Evolutionary conservation across 352 stramenopile species (phyloP).

Genomic region (Thraustotheca clavata): DNA sequence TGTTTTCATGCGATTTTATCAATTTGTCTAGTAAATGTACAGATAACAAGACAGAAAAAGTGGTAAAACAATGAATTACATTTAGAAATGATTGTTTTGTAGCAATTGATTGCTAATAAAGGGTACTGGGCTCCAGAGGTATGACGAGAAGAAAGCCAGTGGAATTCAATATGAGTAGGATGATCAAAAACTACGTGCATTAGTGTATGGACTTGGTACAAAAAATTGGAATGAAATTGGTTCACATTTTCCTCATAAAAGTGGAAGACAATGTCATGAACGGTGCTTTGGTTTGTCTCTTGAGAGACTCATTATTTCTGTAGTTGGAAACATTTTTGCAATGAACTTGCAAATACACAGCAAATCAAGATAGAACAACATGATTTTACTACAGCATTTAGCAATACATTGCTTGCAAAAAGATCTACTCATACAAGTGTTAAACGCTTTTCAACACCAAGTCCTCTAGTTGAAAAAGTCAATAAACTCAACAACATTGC

Average conservation of each 20-base stretch:
- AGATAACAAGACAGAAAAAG: neutral
- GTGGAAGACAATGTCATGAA: conserved; percentile 19
- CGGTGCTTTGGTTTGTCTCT: neutral
- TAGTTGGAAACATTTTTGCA: conserved; percentile 15
- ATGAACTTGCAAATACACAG: neutral
- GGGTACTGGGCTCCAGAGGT: conserved; percentile 9
- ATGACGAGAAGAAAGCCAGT: neutral
- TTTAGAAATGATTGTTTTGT: neutral
- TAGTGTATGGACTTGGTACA: conserved; percentile 12
- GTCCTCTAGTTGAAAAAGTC: conserved; percentile 10
- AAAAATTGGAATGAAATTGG: conserved; percentile 23
- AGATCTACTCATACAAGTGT: too few species aligned
- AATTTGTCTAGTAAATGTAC: neutral
- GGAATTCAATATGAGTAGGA: neutral
- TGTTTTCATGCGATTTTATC: too few species aligned
- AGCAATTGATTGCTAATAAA: neutral
- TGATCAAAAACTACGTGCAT: conserved; percentile 3
- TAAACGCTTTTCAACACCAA: neutral
- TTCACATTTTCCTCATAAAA: conserved; percentile 19
- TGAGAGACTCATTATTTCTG: neutral
- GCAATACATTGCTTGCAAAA: too few species aligned
- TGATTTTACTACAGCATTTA: too few species aligned
- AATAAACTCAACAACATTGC: conserved; percentile 19
- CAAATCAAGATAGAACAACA: neutral
- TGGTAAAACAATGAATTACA: neutral